Percentiles rank a stretch among this genome's conserved stretches.
phyloP scores from a whole-genome alignment of 768 basidiomycete species.

The Mycena filopes region DNA sequence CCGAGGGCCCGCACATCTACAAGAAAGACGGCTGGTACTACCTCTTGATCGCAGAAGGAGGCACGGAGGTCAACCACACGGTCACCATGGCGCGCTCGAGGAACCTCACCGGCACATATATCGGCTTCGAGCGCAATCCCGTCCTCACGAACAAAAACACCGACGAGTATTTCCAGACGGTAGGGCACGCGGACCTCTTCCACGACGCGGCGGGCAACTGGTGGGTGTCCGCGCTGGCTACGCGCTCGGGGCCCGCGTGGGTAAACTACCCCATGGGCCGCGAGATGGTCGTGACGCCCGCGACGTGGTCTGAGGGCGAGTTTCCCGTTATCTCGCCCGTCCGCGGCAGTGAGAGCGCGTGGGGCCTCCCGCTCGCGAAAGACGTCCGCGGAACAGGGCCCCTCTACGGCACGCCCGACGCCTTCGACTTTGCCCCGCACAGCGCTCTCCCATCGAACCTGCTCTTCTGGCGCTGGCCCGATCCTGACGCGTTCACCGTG shows the following conservation, averaged over 20 bases:
- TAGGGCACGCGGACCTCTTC: conserved; percentile 46
- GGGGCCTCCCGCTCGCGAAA: conserved; percentile 7
- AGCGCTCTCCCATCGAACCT: conserved; percentile 34
- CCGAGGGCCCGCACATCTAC: conserved; percentile 30
- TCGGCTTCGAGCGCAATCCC: conserved; percentile 27
- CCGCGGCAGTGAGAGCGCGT: conserved; percentile 24
- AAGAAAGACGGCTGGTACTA: conserved; percentile 40
- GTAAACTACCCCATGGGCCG: conserved; percentile 39
- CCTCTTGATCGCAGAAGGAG: conserved; percentile 44
- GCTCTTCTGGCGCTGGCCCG: conserved; percentile 36
- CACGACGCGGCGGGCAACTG: conserved; percentile 40
- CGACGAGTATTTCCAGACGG: conserved; percentile 39
- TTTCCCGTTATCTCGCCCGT: conserved; percentile 26
- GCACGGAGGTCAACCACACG: conserved; percentile 30
- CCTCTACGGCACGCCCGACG: conserved; percentile 26
- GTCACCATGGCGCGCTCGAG: conserved; percentile 40
- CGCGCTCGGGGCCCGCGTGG: conserved; percentile 34
- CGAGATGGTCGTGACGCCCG: conserved; percentile 44
- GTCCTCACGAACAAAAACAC: conserved; percentile 34
- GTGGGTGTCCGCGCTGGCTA: conserved; percentile 41
- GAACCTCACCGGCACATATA: conserved; percentile 38
- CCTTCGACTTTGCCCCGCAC: conserved; percentile 30
- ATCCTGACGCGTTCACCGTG: conserved; percentile 30
- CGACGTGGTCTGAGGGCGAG: conserved; percentile 35
- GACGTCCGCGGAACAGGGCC: conserved; percentile 23